Conservation (phyloP, 139 green algal genomes). For the Chlorella sorokiniana region DNA sequence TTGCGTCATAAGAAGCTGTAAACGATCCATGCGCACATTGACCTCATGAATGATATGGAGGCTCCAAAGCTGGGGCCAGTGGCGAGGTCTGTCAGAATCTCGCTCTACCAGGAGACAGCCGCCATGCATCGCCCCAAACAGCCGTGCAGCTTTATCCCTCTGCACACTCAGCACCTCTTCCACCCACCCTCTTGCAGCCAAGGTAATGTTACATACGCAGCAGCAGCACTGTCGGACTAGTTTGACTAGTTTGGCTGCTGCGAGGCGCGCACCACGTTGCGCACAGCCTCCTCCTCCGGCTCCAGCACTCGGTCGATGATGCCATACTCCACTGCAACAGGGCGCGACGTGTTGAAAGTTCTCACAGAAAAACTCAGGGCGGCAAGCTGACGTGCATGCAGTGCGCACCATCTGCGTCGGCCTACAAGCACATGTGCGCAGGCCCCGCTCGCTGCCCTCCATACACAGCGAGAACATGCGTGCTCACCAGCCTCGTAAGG, state of each 20-base stretch:
- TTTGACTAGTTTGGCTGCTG: neutral
- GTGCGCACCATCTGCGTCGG: no score
- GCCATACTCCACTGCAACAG: slow-evolving; percentile 82
- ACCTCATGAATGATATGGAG: no score
- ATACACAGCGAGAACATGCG: neutral
- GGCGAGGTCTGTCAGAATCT: no score
- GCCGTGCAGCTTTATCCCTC: no score
- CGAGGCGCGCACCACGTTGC: slow-evolving; percentile 33
- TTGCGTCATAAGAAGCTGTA: no score
- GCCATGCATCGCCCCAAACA: no score
- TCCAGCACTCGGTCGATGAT: slow-evolving; percentile 87
- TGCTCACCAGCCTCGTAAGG: slow-evolving; percentile 66
- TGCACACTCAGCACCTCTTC: no score
- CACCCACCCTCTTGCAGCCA: neutral
- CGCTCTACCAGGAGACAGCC: no score
- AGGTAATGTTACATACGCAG: neutral
- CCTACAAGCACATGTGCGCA: no score
- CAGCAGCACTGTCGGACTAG: neutral
- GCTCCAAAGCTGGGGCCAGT: no score
- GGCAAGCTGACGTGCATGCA: no score
- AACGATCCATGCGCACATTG: no score
- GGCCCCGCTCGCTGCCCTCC: neutral
- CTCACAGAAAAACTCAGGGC: neutral
- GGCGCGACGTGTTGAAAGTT: neutral
- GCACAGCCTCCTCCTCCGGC: slow-evolving; percentile 45